Evolutionary conservation across 2,329 filamentous ascomycete genomes (phyloP).

Genomic region (Fonsecaea multimorphosa): DNA sequence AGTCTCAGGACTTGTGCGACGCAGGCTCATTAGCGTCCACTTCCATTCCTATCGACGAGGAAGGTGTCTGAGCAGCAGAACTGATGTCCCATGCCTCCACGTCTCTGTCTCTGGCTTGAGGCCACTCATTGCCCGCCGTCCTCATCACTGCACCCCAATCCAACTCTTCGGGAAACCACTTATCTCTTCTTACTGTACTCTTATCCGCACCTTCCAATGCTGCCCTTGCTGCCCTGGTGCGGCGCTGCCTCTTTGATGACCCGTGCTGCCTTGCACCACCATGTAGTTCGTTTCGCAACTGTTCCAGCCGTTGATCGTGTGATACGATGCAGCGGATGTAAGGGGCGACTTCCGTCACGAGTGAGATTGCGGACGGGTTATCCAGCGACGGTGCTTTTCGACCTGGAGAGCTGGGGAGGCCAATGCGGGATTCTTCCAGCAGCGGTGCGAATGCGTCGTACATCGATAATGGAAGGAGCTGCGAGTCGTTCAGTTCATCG

Average conservation of each 20-base stretch:
- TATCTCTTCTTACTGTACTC: constrained; percentile 69
- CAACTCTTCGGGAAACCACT: constrained; percentile 70
- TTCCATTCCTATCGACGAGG: constrained; percentile 17
- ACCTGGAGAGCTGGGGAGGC: constrained; percentile 43
- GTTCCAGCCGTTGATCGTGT: constrained; percentile 73
- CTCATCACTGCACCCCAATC: constrained; percentile 67
- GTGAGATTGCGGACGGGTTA: constrained; percentile 64
- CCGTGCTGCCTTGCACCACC: constrained; percentile 64
- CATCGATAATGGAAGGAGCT: constrained; percentile 42
- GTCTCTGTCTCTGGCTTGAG: constrained; percentile 42
- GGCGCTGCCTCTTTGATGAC: constrained; percentile 62
- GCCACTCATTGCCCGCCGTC: constrained; percentile 65
- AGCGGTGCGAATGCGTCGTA: constrained; percentile 59
- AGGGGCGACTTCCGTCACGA: constrained; percentile 81
- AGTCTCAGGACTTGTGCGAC: not conserved
- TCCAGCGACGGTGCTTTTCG: constrained; percentile 73
- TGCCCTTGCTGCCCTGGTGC: constrained; percentile 75
- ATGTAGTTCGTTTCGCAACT: constrained; percentile 66
- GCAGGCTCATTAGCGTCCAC: not conserved
- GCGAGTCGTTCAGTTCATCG: constrained; percentile 34
- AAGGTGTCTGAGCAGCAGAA: constrained; percentile 13
- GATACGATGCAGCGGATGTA: constrained; percentile 86
- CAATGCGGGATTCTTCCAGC: constrained; percentile 48
- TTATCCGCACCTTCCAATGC: constrained; percentile 77
- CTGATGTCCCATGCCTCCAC: constrained; percentile 8